Evolutionary conservation across 768 basidiomycete genomes (phyloP), one percentile per base, ranked within the genome.

Genomic region (Gyrodon lividus): DNA sequence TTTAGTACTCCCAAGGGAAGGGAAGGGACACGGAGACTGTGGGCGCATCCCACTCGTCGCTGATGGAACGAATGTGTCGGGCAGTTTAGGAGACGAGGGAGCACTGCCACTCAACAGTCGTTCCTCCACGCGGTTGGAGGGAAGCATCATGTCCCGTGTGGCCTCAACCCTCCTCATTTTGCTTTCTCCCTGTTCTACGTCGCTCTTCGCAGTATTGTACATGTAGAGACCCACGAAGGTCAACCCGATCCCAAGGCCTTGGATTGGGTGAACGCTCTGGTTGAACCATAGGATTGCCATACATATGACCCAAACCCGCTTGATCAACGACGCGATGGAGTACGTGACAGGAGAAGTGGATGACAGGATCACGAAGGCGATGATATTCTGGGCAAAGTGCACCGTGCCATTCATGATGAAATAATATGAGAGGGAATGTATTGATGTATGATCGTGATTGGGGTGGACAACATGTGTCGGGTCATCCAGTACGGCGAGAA

Each of bases 301-400:
- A 74, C 93, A 95, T 64, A 99, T 99, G 62, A 99, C 97, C 41
- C 86, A 93, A 49, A 99, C 94, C 22, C 97, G 92, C 71, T 99
- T 99, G 74, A 98, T 84, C 63, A 99, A 83, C 4, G 93, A 97
- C 3, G 97, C 97, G 68, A 99, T 98, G 46, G 92, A 96, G 72
- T 99, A 99, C 0, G 97, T 98, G 59, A 99, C 97, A 17, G 97
- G 96, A 10, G 96, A 98, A 3, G 93, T 96, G 24, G 90, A 92
- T 2, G 96, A 86, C 43, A 99, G 83, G 63, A 99, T 92, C 66
- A 95, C 80, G 74, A 99, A 99, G 26, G 97, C 97, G 61, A 98
- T 90, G 64, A 98, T 87, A 76, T 94, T 98, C 71, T 99, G 97
- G 1, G 85, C 86, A 62, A 97, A 99, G 72, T 99, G 94, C 12